Evolutionary conservation across 192 early-diverging fungal genomes (phyloP), one percentile per base, ranked within the genome.

Genomic region (Endogone sp.): DNA sequence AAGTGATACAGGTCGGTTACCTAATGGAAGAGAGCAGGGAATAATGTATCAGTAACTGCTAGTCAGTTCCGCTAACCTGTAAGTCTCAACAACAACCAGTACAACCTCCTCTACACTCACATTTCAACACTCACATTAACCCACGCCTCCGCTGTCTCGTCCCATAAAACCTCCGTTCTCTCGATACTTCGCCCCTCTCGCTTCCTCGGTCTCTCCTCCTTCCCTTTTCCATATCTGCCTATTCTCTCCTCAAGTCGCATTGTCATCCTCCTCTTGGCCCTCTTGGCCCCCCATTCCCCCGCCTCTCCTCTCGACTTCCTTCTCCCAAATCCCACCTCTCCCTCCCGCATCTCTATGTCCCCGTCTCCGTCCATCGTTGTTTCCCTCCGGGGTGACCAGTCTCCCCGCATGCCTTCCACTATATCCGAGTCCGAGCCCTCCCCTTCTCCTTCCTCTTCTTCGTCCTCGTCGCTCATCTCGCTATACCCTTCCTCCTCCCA

Each of bases 51-150:
- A n/a, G n/a, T n/a, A n/a, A n/a, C n/a, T n/a, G n/a, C n/a, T n/a
- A n/a, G n/a, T n/a, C n/a, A n/a, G n/a, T n/a, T n/a, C n/a, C n/a
- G n/a, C n/a, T n/a, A n/a, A n/a, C n/a, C n/a, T n/a, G n/a, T n/a
- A n/a, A n/a, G n/a, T n/a, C n/a, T n/a, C n/a, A n/a, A n/a, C n/a
- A n/a, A n/a, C n/a, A n/a, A n/a, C n/a, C n/a, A n/a, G n/a, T n/a
- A 44, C 16, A 63, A 63, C 21, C n/a, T 29, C 10, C 23, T 8
- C 54, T 3, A 60, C 28, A 20, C 21, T 63, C 29, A 32, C 16
- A 57, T n/a, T n/a, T n/a, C 20, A 58, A 69, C 60, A 67, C 75
- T 58, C 29, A 89, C 81, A 70, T 91, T 91, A 60, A 89, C 85
- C 89, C 89, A 91, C 56, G 68, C 65, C 10, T 77, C 59, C 28